Evolutionary conservation across 2,329 filamentous ascomycete genomes (phyloP).

Genomic region (Ceratocystis albifundus): DNA sequence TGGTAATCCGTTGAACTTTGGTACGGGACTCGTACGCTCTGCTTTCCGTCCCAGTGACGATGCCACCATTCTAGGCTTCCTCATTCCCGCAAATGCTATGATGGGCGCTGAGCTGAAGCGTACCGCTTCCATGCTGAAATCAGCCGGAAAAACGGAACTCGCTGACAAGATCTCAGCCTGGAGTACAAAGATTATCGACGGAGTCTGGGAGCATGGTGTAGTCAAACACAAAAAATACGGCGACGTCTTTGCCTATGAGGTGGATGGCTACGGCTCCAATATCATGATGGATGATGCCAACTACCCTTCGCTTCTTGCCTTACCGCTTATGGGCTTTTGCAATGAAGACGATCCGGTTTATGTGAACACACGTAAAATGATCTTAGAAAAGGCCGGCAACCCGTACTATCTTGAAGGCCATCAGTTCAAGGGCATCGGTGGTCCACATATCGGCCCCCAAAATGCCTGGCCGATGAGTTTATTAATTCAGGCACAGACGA

Average conservation of each 20-base stretch:
- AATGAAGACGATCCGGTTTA: conserved; percentile 57
- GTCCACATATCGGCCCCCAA: conserved; percentile 63
- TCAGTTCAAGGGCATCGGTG: conserved; percentile 79
- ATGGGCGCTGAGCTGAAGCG: conserved; percentile 81
- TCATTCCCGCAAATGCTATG: conserved; percentile 93
- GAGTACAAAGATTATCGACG: conserved; percentile 55
- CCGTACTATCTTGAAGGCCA: conserved; percentile 75
- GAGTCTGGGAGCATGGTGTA: conserved; percentile 75
- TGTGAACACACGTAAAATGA: conserved; percentile 69
- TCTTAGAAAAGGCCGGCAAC: conserved; percentile 64
- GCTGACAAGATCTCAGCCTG: conserved; percentile 46
- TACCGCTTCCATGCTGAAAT: conserved; percentile 56
- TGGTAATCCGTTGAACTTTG: conserved; percentile 80
- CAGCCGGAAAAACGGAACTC: conserved; percentile 43
- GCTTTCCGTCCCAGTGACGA: conserved; percentile 94
- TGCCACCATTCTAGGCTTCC: conserved; percentile 84
- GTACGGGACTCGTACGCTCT: conserved; percentile 75
- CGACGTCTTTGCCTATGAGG: conserved; percentile 73
- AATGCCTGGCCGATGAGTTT: conserved; percentile 97
- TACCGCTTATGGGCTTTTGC: conserved; percentile 70
- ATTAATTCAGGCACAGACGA: conserved; percentile 82
- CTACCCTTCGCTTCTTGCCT: conserved; percentile 64
- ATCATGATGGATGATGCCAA: conserved; percentile 89
- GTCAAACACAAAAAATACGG: conserved; percentile 64
- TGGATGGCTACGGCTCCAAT: conserved; percentile 72